Evolutionary conservation across 257 asterid species (phyloP).

Genomic region (Solanum neorickii): DNA sequence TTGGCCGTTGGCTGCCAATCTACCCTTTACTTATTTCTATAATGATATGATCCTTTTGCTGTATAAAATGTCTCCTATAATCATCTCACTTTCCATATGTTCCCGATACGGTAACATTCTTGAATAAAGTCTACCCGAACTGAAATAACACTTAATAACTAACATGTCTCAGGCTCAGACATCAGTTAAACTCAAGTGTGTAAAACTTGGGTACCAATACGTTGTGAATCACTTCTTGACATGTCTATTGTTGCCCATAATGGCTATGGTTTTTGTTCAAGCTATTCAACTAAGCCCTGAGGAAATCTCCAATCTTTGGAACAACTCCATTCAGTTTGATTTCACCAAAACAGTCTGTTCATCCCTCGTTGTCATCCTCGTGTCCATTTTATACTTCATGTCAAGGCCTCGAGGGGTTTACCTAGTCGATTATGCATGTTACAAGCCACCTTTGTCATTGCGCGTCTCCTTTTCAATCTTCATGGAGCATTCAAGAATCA

Average conservation of each 20-base stretch:
- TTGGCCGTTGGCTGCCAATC: slow-evolving; percentile 1
- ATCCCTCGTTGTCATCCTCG: neutral
- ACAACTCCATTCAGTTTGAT: neutral
- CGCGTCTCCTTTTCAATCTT: slow-evolving; percentile 16
- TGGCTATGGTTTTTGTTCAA: neutral
- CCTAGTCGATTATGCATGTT: slow-evolving; percentile 16
- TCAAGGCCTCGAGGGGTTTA: slow-evolving; percentile 12
- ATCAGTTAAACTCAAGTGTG: slow-evolving; percentile 4
- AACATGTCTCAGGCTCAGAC: neutral
- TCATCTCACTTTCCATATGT: neutral
- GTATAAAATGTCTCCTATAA: neutral
- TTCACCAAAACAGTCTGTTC: neutral
- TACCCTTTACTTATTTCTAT: neutral
- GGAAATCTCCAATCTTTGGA: neutral
- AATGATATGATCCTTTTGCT: neutral
- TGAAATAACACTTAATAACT: neutral
- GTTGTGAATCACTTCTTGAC: slow-evolving; percentile 3
- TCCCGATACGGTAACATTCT: neutral
- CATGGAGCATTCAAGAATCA: slow-evolving; percentile 14
- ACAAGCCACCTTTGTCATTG: slow-evolving; percentile 4
- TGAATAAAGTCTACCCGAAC: neutral
- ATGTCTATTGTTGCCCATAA: neutral
- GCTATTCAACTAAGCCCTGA: neutral
- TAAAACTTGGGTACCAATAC: slow-evolving; percentile 7
- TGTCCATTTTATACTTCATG: slow-evolving; percentile 6